Conservation (phyloP, 148 eudicot genomes). For the Mesembryanthemum crystallinum region DNA sequence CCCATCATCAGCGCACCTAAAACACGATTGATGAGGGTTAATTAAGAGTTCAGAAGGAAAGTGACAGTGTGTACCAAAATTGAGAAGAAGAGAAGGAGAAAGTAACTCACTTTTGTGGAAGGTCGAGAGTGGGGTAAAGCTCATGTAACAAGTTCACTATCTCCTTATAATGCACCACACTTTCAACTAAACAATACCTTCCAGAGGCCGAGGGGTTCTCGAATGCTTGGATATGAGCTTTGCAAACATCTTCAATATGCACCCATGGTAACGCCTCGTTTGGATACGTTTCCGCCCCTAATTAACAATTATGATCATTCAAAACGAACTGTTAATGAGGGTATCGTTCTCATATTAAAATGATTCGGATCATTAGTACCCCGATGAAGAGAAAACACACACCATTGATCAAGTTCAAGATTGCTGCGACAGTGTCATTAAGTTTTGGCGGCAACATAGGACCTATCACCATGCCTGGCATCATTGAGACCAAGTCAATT, state of each 20-base stretch:
- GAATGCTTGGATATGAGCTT: constrained; percentile 53
- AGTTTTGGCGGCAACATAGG: constrained; percentile 37
- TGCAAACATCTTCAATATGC: constrained; percentile 55
- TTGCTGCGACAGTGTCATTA: constrained; percentile 22
- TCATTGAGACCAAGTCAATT: constrained; percentile 23
- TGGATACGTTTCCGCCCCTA: constrained; percentile 31
- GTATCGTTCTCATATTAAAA: too few species aligned
- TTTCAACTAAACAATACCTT: constrained; percentile 50
- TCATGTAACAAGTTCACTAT: constrained; percentile 30
- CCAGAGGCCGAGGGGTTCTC: constrained; percentile 55
- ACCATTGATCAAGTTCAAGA: constrained; percentile 31
- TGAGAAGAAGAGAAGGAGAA: background rate
- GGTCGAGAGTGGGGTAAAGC: constrained; percentile 38
- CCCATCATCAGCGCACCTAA: constrained; percentile 32
- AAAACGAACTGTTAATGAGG: background rate
- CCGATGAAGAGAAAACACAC: background rate
- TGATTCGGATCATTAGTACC: too few species aligned
- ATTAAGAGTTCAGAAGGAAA: too few species aligned
- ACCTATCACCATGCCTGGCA: constrained; percentile 35
- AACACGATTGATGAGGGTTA: background rate
- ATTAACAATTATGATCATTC: constrained; percentile 21
- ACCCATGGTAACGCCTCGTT: constrained; percentile 30
- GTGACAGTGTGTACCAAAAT: too few species aligned
- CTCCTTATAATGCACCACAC: constrained; percentile 24
- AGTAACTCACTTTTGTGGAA: constrained; percentile 38